Conservation (phyloP, 2,329 filamentous ascomycete species). For the Ascocoryne sarcoides region DNA sequence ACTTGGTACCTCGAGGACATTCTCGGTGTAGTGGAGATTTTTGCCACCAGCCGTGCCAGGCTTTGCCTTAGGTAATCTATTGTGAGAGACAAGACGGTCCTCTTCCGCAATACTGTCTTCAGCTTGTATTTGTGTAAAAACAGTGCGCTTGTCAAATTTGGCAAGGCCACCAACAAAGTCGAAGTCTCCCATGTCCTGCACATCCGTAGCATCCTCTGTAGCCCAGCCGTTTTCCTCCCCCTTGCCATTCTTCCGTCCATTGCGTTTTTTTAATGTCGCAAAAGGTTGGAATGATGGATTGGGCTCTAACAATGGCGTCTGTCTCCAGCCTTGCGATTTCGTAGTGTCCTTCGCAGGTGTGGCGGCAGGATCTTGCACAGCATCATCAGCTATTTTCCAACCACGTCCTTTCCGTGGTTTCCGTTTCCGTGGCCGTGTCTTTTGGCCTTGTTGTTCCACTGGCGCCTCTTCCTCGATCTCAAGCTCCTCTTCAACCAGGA, state of each 20-base stretch:
- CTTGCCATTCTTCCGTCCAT: slow-evolving; percentile 33
- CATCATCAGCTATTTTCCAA: slow-evolving; percentile 31
- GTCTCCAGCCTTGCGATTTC: slow-evolving; percentile 57
- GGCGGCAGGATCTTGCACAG: slow-evolving; percentile 31
- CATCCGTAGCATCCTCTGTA: slow-evolving; percentile 91
- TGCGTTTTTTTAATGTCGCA: slow-evolving; percentile 48
- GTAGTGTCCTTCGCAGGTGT: slow-evolving; percentile 35
- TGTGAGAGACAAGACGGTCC: slow-evolving; percentile 83
- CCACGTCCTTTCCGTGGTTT: slow-evolving; percentile 35
- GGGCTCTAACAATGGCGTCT: slow-evolving; percentile 57
- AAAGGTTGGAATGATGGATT: slow-evolving; percentile 56
- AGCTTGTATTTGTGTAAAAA: slow-evolving; percentile 86
- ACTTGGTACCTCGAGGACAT: slow-evolving; percentile 62
- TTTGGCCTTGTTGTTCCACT: slow-evolving; percentile 14
- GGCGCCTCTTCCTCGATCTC: slow-evolving; percentile 14
- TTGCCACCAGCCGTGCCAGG: slow-evolving; percentile 72
- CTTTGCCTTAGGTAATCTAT: slow-evolving; percentile 51
- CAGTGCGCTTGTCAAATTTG: slow-evolving; percentile 86
- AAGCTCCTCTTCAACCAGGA: slow-evolving; percentile 19
- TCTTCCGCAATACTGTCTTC: slow-evolving; percentile 86
- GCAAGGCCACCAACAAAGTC: slow-evolving; percentile 85
- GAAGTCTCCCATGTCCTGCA: slow-evolving; percentile 88
- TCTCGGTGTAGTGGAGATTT: slow-evolving; percentile 86
- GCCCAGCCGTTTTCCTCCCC: slow-evolving; percentile 74
- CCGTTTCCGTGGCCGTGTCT: slow-evolving; percentile 8